These are phyloP conservation scores for Golubevia pallescens DNA, from an alignment of 1,284 basidiomycete species.

Conservation along the genomic window DNA sequence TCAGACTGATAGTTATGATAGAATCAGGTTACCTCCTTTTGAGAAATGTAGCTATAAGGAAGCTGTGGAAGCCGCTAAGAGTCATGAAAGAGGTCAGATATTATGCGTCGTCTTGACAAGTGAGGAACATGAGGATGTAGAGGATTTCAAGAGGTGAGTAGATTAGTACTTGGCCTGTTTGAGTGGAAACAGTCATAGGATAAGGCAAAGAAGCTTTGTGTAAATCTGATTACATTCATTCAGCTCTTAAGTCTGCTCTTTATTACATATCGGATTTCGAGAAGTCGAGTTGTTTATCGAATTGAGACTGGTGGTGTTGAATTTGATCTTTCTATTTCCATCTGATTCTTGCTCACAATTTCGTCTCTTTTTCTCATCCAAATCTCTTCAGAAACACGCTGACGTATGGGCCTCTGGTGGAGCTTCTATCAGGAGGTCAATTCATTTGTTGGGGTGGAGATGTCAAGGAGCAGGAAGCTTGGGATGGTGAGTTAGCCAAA, in stretches of 20 bases:
- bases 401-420: constrained; percentile 34
- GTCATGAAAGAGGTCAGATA: constrained; percentile 35
- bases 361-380: not conserved
- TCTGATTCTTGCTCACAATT: not conserved
- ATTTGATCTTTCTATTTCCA: not conserved
- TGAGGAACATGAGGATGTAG: constrained; percentile 37
- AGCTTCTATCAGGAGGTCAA: constrained; percentile 27
- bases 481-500: constrained; percentile 20
- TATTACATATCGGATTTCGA: too few species aligned
- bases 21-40: constrained; percentile 28
- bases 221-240: too few species aligned
- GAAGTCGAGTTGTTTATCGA: too few species aligned
- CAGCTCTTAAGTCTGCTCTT: too few species aligned
- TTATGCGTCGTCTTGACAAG: constrained; percentile 43
- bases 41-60: constrained; percentile 40
- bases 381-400: constrained; percentile 21
- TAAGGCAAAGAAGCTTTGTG: too few species aligned
- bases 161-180: too few species aligned
- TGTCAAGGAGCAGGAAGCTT: constrained; percentile 41
- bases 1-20: not conserved
- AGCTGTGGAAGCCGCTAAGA: constrained; percentile 33
- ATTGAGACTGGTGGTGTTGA: not conserved
- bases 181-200: too few species aligned
- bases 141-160: constrained; percentile 31
- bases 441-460: constrained; percentile 54